Conservation (phyloP, 306 rosid species). For the Neltuma alba region DNA sequence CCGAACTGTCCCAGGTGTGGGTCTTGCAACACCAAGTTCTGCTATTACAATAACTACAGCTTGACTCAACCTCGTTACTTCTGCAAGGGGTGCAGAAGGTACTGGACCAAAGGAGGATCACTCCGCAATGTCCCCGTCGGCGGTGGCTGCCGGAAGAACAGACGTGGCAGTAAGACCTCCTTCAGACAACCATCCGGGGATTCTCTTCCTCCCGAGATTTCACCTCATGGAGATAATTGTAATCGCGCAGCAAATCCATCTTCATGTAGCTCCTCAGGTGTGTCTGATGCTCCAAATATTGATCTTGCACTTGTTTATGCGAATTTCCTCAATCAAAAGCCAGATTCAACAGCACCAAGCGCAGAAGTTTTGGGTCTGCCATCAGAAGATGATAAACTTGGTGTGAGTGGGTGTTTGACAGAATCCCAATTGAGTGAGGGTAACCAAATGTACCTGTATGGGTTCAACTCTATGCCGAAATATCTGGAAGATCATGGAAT, state of each 20-base stretch:
- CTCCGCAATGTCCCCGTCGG: constrained; percentile 77
- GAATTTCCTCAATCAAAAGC: constrained; percentile 73
- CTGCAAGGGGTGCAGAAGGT: constrained; percentile 81
- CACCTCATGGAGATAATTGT: neutral
- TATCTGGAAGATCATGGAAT: constrained; percentile 35
- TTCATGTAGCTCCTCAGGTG: constrained; percentile 37
- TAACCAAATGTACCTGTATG: constrained; percentile 40
- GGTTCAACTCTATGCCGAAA: constrained; percentile 42
- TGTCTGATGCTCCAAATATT: constrained; percentile 57
- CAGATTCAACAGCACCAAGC: constrained; percentile 22
- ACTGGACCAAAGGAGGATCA: constrained; percentile 90
- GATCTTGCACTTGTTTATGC: constrained; percentile 82
- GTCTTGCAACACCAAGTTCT: constrained; percentile 78
- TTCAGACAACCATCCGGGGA: constrained; percentile 40
- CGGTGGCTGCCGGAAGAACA: constrained; percentile 59
- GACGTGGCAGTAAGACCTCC: constrained; percentile 41
- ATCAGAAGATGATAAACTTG: constrained; percentile 37
- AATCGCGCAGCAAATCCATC: constrained; percentile 20
- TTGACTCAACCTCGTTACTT: constrained; percentile 83
- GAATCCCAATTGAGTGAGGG: constrained; percentile 26
- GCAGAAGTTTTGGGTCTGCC: neutral
- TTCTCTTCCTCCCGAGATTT: constrained; percentile 5
- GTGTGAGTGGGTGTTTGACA: constrained; percentile 43
- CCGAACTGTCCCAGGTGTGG: constrained; percentile 84
- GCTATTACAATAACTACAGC: constrained; percentile 89